Base-by-base conservation (phyloP, 164 flowering plant species). In the Macadamia tetraphylla region DNA sequence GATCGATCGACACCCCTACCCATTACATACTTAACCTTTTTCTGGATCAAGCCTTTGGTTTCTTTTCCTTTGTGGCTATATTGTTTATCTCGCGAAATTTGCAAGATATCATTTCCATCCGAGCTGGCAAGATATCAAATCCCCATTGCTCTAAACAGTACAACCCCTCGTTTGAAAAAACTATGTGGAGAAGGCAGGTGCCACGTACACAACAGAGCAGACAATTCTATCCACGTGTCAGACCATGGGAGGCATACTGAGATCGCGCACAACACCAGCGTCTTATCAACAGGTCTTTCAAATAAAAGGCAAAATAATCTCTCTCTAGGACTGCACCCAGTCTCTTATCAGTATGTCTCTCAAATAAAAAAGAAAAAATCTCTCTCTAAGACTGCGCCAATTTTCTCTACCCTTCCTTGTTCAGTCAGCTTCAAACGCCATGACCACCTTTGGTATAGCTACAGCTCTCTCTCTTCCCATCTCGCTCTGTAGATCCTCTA, bases 211-310 rank as follows among this genome's bases (percentile, higher is more conserved):
- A 65, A 15, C 77, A 8, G 2, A 55, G 23, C 56, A 58, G 59
- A 35, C 83, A 72, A 77, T 32, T 30, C 29, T 15, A 2, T 80
- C 85, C 88, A 91, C 88, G 82, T 91, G 97, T 74, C 91, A 61
- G 1, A 0, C 59, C 10, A 1, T 74, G 74, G 83, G 31, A 83
- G 89, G 94, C 66, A 46, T 65, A 46, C 69, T 60, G 71, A 80
- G 97, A 88, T 91, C 83, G 87, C 97, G 79, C 70, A 42, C 31
- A 67, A 74, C 73, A 59, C 76, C 82, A 74, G 62, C 89, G 91
- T 81, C 92, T 87, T 87, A 87, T 91, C 94, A 71, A 58, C 79
- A 70, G 71, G 64, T 46, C 46, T 60, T 13, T 42, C 68, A 49
- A n/a, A 74, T 63, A 23, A 23, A 23, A 23, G 23, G 23, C 0